Evolutionary conservation across 2,329 filamentous ascomycete species (phyloP).

Genomic region (Xylaria sp.): DNA sequence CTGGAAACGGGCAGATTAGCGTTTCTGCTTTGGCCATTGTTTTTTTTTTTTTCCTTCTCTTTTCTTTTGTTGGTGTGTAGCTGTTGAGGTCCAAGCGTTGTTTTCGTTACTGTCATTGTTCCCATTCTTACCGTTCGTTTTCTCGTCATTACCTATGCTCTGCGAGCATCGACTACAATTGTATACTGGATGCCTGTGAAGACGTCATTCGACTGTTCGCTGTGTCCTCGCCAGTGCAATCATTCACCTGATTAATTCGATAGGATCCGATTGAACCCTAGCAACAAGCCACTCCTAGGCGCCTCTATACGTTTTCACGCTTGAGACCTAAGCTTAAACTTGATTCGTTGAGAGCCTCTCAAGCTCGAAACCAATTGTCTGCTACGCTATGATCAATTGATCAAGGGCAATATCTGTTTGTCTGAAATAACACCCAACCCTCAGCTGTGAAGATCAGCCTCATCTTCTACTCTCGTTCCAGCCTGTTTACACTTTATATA

Average conservation of each 20-base stretch:
- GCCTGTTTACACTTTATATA: neutral
- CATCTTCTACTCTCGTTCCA: slow-evolving; percentile 6
- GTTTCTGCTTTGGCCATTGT: slow-evolving; percentile 20
- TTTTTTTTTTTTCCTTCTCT: slow-evolving; percentile 6
- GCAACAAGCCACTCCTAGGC: neutral
- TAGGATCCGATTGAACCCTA: neutral
- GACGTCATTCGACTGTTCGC: neutral
- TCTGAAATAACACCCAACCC: neutral
- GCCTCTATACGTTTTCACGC: slow-evolving; percentile 38
- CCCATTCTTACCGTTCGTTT: slow-evolving; percentile 32
- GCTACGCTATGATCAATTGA: slow-evolving; percentile 27
- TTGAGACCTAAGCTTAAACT: slow-evolving; percentile 29
- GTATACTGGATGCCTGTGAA: slow-evolving; percentile 1
- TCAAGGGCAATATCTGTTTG: slow-evolving; percentile 11
- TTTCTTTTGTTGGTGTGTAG: neutral
- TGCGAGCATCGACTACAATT: slow-evolving; percentile 37
- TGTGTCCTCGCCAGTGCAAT: slow-evolving; percentile 1
- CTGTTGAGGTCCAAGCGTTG: neutral
- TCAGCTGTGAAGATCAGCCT: slow-evolving; percentile 2
- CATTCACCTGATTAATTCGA: slow-evolving; percentile 6
- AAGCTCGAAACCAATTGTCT: slow-evolving; percentile 38
- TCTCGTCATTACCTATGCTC: slow-evolving; percentile 32
- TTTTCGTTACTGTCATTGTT: neutral
- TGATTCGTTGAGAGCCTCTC: slow-evolving; percentile 41
- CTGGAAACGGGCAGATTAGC: slow-evolving; percentile 18